Base-by-base conservation (phyloP, 2,329 filamentous ascomycete genomes). In the Diaporthe caulivora region DNA sequence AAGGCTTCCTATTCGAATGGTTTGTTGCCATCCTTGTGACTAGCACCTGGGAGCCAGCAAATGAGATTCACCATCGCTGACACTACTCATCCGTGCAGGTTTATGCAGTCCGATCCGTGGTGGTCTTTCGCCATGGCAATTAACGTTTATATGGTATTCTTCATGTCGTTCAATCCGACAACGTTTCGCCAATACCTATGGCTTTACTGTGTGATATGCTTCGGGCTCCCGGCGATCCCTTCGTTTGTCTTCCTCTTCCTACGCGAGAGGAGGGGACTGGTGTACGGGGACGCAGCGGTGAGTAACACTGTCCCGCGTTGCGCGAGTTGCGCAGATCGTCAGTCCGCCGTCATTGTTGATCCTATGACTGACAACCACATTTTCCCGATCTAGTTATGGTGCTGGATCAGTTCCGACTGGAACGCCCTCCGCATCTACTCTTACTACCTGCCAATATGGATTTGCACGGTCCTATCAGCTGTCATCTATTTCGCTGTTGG, bases 91-190 rank as follows among this genome's bases (percentile, higher is more conserved):
- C 7, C 31, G n/a, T 15, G 13, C 75, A 94, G 92, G 90, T 95
- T 94, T 81, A 93, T 94, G 89, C 92, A 93, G 76, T 92, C 92
- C 7, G 92, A 94, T 81, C 91, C 92, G 0, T 88, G 93, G 83
- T 95, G 92, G 93, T 93, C 93, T 0, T 89, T 95, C 70, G 92
- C 92, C 76, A 96, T 97, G 94, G 93, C 94, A 3, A 86, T 92
- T 79, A 97, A 96, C 78, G 94, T 96, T 75, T 94, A 93, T 78
- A 87, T 95, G 68, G 89, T 91, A 73, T 91, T 91, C 80, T 91
- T 90, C 81, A 87, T 87, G 76, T 85, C 87, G n/a, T 86, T 87
- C 62, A 89, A 86, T 60, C 88, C 89, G 0, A 92, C 92, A 10
- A 91, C 93, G 68, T 95, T 95, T 78, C 87, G 89, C n/a, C 88